Evolutionary conservation across 495 filamentous ascomycete species (phyloP), one percentile per base, ranked within the genome.

Genomic region (Xylaria intraflava): DNA sequence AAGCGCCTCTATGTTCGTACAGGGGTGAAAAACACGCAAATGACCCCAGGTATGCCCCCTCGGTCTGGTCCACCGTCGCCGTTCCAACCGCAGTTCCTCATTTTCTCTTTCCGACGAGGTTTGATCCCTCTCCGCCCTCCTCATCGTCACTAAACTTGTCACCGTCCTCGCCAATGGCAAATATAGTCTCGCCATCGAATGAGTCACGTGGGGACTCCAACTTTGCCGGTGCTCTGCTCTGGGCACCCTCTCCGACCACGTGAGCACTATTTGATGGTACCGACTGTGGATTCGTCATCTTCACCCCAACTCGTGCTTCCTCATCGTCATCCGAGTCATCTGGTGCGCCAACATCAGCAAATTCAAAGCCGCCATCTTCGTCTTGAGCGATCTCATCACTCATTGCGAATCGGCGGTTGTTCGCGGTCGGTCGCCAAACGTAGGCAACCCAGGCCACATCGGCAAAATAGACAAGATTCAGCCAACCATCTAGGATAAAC

Each of bases 381-480:
- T 99, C 91, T 80, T 96, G 93, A 6, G 94, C 93, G 64, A 99
- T 83, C 82, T 98, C 93, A 62, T 99, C 93, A 71, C 87, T 92
- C 93, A 99, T 99, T 29, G 93, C 93, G 65, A 99, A 99, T 53
- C 93, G 81, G 60, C 92, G 78, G 72, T 99, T 99, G 69, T 99
- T 97, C 35, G 84, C 91, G 20, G 93, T 96, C 26, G 93, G 93
- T 47, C 93, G 79, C 93, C 93, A 99, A 31, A 99, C 76, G 62
- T 97, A 99, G n/a, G 92, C 89, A 43, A 99, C 81, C 69, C 89
- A 95, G 36, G 79, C 80, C 20, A 99, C 85, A 65, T 97, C 91
- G 58, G 86, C 85, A 43, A 99, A 79, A 67, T 99, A 99, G 19
- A 99, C 94, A 16, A 97, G 64, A 69, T 96, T 97, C 46, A 96